Evolutionary conservation across 2,329 filamentous ascomycete genomes (phyloP).

Genomic region (Parascedosporium putredinis): DNA sequence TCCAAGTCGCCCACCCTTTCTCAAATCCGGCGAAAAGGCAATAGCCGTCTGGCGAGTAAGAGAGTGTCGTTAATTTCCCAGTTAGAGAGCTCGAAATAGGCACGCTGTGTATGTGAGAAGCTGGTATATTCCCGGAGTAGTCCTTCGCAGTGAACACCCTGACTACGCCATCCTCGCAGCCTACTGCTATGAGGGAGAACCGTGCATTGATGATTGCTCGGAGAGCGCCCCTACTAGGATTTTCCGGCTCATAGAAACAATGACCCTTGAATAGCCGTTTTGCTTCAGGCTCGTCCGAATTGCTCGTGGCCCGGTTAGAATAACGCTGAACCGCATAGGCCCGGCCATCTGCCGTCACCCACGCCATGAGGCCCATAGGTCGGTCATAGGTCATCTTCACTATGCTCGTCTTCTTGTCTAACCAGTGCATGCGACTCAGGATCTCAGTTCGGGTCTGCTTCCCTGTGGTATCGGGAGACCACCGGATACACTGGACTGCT

Average conservation of each 20-base stretch:
- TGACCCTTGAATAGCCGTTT: constrained; percentile 77
- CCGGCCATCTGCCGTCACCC: constrained; percentile 80
- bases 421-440: constrained; percentile 75
- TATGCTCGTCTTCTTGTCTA: constrained; percentile 67
- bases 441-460: constrained; percentile 87
- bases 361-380: constrained; percentile 91
- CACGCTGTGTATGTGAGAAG: constrained; percentile 67
- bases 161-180: constrained; percentile 68
- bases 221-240: constrained; percentile 48
- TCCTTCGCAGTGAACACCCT: constrained; percentile 88
- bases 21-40: constrained; percentile 91
- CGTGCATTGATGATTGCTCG: constrained; percentile 83
- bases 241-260: constrained; percentile 71
- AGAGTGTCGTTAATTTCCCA: constrained; percentile 63
- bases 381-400: constrained; percentile 85
- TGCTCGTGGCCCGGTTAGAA: constrained; percentile 26
- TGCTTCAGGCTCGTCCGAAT: constrained; percentile 17
- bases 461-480: constrained; percentile 73
- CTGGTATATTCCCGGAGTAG: constrained; percentile 83
- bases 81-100: constrained; percentile 58
- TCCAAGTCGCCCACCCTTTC: constrained; percentile 92
- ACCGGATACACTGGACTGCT: constrained; percentile 93
- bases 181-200: constrained; percentile 86
- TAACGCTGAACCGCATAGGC: constrained; percentile 84
- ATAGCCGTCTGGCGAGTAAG: constrained; percentile 91